A percentile compares a stretch with the other conserved stretches of the same genome.
Evolutionary conservation across 495 filamentous ascomycete species (phyloP).

Genomic region (Lichenothelia convexa): DNA sequence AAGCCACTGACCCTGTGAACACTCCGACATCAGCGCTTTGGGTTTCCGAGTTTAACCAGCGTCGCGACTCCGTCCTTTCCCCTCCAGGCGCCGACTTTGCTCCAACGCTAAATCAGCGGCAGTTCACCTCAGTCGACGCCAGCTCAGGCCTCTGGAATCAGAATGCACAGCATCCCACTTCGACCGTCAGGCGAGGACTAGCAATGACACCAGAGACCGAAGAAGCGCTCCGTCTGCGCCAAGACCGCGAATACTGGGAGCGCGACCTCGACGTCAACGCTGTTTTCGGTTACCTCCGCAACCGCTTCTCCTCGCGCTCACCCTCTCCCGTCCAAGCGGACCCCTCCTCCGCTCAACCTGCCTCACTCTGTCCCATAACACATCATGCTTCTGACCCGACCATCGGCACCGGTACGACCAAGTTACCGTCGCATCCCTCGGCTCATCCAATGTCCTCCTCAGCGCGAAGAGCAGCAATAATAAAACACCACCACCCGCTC

Average conservation of each 20-base stretch:
- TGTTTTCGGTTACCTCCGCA: conserved; percentile 71
- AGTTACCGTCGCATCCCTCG: conserved; percentile 7
- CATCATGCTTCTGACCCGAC: conserved; percentile 5
- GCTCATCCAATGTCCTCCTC: conserved; percentile 18
- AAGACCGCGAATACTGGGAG: conserved; percentile 61
- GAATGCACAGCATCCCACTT: conserved; percentile 35
- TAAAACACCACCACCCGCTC: conserved; percentile 72
- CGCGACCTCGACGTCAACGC: conserved; percentile 66
- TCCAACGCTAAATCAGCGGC: conserved; percentile 15
- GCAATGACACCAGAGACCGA: conserved; percentile 2
- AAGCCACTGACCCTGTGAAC: background rate
- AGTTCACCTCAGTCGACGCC: conserved; percentile 24
- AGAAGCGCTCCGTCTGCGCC: conserved; percentile 8
- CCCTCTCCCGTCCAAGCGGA: conserved; percentile 2
- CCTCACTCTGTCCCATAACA: conserved; percentile 1
- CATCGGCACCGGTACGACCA: background rate
- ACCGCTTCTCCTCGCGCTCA: conserved; percentile 39
- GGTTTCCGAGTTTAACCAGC: conserved; percentile 2
- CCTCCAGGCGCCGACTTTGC: conserved; percentile 21
- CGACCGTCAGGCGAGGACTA: conserved; percentile 10
- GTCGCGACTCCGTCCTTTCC: conserved; percentile 4
- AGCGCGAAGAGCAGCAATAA: conserved; percentile 55
- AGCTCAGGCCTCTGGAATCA: conserved; percentile 53
- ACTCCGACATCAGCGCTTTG: conserved; percentile 5
- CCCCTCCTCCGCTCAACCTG: background rate